These are phyloP conservation scores for Fusarium sp. DNA, from an alignment of 2,329 filamentous ascomycete genomes.

Conservation along the genomic window DNA sequence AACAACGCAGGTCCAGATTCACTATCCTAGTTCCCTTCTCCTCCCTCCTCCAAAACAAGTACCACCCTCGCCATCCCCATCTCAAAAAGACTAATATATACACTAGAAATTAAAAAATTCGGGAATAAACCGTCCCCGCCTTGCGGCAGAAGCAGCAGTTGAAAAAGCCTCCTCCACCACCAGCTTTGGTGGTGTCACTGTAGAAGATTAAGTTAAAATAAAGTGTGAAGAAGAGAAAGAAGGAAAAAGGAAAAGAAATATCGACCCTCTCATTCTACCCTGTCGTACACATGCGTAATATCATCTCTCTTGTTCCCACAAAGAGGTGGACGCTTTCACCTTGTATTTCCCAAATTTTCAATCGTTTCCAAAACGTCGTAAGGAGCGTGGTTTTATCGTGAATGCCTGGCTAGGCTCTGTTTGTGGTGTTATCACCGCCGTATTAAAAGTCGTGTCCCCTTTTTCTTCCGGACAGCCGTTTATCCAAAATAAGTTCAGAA, in stretches of 20 bases:
- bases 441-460: conserved; percentile 35
- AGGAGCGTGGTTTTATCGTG: conserved; percentile 33
- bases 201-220: conserved; percentile 27
- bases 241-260: conserved; percentile 10
- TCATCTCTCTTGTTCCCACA: not conserved
- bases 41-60: conserved; percentile 1
- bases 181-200: conserved; percentile 1
- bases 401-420: conserved; percentile 15
- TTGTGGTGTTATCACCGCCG: conserved; percentile 4
- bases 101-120: conserved; percentile 30
- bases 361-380: conserved; percentile 12
- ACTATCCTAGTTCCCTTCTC: conserved; percentile 27
- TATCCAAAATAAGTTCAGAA: conserved; percentile 32
- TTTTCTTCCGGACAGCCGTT: conserved; percentile 15
- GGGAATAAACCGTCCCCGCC: conserved; percentile 9
- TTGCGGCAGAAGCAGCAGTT: conserved; percentile 7
- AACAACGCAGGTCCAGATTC: conserved; percentile 37
- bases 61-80: not conserved
- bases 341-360: not conserved
- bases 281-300: conserved; percentile 16
- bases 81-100: conserved; percentile 31
- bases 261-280: conserved; percentile 16
- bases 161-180: conserved; percentile 16
- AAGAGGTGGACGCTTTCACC: conserved; percentile 11
- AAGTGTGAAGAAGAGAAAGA: not conserved